These are phyloP conservation scores for Antitrichia curtipendula DNA, from an alignment of 225 moss, liverwort and hornwort genomes.

Conservation along the genomic window DNA sequence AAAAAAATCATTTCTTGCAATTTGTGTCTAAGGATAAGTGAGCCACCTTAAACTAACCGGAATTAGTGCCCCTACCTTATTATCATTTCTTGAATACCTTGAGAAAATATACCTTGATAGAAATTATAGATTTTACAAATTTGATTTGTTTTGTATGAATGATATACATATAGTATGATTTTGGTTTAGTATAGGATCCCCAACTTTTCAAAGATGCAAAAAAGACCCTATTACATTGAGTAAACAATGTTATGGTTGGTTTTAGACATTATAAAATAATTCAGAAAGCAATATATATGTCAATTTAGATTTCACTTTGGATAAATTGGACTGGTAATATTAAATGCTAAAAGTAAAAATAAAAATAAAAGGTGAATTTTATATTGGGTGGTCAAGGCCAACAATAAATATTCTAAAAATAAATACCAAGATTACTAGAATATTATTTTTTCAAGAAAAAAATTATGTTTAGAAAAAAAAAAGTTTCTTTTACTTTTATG, in stretches of 20 bases:
- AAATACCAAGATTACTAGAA: not conserved
- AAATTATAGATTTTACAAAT: not conserved
- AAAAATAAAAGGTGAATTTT: not conserved
- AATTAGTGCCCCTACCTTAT: rapidly evolving
- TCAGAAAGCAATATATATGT: not conserved
- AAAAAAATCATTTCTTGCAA: not conserved
- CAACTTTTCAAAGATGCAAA: rapidly evolving
- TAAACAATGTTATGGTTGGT: not conserved
- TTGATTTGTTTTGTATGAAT: rapidly evolving
- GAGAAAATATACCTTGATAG: rapidly evolving
- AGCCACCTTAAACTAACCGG: not conserved
- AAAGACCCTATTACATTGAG: rapidly evolving
- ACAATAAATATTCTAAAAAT: not conserved
- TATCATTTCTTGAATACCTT: rapidly evolving
- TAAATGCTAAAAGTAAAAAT: not conserved
- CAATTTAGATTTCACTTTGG: not conserved
- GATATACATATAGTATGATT: not conserved
- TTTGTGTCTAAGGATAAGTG: rapidly evolving
- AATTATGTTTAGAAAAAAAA: rapidly evolving
- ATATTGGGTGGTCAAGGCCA: not conserved
- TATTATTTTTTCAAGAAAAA: not conserved
- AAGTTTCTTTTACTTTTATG: not conserved
- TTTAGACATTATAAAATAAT: not conserved
- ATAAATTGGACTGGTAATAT: not conserved
- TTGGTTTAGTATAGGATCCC: rapidly evolving